Base-by-base conservation (phyloP, 2,329 filamentous ascomycete species). In the Trichothecium sympodiale region DNA sequence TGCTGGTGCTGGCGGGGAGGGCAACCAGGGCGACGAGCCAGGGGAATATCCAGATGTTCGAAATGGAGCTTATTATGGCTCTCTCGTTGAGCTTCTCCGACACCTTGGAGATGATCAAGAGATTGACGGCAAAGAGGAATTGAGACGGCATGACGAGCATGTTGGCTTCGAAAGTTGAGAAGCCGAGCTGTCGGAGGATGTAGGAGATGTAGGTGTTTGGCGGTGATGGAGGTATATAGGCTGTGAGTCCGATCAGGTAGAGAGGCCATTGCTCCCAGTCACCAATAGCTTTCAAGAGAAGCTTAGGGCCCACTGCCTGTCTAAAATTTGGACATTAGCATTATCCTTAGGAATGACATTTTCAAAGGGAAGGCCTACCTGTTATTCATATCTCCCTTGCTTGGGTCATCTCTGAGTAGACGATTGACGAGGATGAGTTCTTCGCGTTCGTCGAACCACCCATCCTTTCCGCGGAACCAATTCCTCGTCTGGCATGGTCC, bases 381-480 rank as follows among this genome's bases (percentile, higher is more conserved):
- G 45, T 77, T 77, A 50, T 77, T 69, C 69, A 79, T 76, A 41
- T 73, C 69, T 8, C 69, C 69, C 47, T 75, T 75, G 38, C 62
- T 67, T 1, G 74, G 74, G 38, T 78, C 76, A 39, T 80, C 76
- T 1, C 76, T 67, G 5, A 67, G 57, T 8, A 74, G 58, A 1
- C 74, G 60, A 43, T 78, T 80, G 17, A 80, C 71, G 41, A 79
- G 66, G 44, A 80, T 80, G 35, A 61, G 60, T 45, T 80, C 73
- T 39, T 79, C 76, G 3, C 64, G 64, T 31, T 77, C 70, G 3
- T 47, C 69, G 50, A 80, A 80, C 70, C 74, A 80, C 1, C 75
- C 76, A 61, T 52, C 57, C 36, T 69, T 67, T 9, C 71, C 71
- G 9, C 72, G 65, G 46, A 71, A 72, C 67, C 69, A 73, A 31